A percentile compares a stretch with the other conserved stretches of the same genome.
phyloP scores from a whole-genome alignment of 2,329 filamentous ascomycete genomes.

The Colletotrichum phormii region DNA sequence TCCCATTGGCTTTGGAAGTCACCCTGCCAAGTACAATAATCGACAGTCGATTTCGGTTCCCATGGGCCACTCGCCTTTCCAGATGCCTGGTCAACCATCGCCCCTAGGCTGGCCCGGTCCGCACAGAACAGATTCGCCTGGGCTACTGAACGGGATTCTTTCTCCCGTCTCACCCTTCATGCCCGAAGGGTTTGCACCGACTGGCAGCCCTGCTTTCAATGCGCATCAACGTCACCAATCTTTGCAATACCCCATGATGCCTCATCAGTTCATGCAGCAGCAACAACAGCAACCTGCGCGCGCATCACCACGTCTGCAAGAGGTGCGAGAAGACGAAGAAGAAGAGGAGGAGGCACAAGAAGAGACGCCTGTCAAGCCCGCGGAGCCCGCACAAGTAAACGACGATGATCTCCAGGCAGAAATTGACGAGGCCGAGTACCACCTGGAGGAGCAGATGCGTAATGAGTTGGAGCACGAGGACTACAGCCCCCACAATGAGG shows the following conservation, averaged over 20 bases:
- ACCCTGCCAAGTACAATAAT: slow-evolving; percentile 71
- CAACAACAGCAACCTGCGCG: slow-evolving; percentile 66
- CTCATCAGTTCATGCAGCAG: slow-evolving; percentile 66
- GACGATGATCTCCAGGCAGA: slow-evolving; percentile 85
- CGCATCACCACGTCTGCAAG: slow-evolving; percentile 73
- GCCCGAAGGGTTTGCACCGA: slow-evolving; percentile 59
- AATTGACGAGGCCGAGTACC: slow-evolving; percentile 87
- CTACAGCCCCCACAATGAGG: slow-evolving; percentile 72
- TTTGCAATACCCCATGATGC: slow-evolving; percentile 67
- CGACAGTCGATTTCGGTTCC: slow-evolving; percentile 79
- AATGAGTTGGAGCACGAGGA: slow-evolving; percentile 84
- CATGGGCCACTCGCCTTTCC: slow-evolving; percentile 73
- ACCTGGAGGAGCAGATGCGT: slow-evolving; percentile 82
- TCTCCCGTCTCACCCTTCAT: slow-evolving; percentile 75
- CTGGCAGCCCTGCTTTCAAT: slow-evolving; percentile 55
- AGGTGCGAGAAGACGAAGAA: slow-evolving; percentile 81
- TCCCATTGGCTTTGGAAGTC: slow-evolving; percentile 75
- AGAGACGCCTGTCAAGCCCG: slow-evolving; percentile 66
- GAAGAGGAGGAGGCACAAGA: slow-evolving; percentile 72
- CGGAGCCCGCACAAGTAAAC: slow-evolving; percentile 58
- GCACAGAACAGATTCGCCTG: slow-evolving; percentile 74
- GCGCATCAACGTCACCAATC: slow-evolving; percentile 70
- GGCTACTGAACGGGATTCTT: slow-evolving; percentile 65
- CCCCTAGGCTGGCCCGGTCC: slow-evolving; percentile 69
- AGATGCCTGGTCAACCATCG: slow-evolving; percentile 72